Evolutionary conservation across 345 rosid genomes (phyloP).

Genomic region (Excoecaria cochinchinensis): DNA sequence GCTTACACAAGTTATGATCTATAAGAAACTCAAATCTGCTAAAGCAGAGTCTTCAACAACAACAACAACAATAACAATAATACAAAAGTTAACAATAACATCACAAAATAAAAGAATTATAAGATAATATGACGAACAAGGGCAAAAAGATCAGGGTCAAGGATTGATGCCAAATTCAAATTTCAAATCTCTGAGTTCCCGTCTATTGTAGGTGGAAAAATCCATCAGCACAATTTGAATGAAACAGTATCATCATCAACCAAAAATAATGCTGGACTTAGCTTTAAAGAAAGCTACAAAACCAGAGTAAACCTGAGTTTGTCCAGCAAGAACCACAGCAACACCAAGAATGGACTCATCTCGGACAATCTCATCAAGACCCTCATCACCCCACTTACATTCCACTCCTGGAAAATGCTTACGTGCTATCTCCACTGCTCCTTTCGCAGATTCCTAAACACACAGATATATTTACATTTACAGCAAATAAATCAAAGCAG

Average conservation of each 20-base stretch:
- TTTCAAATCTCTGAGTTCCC: too few species aligned
- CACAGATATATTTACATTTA: neutral
- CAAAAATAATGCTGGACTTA: too few species aligned
- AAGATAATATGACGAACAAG: neutral
- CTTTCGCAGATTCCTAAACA: conserved; percentile 73
- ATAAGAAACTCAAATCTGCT: neutral
- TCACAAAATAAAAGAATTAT: neutral
- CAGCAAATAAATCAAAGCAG: neutral
- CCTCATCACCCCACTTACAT: conserved; percentile 85
- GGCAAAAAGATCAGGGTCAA: neutral
- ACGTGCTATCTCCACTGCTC: conserved; percentile 70
- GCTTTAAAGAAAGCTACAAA: neutral
- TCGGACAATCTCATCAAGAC: conserved; percentile 60
- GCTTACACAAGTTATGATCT: neutral
- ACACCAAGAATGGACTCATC: conserved; percentile 69
- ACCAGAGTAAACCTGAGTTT: conserved; percentile 53
- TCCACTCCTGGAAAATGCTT: conserved; percentile 74
- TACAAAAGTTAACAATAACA: neutral
- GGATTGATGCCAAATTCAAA: too few species aligned
- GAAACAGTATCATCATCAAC: too few species aligned
- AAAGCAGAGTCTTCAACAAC: neutral
- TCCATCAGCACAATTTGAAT: too few species aligned
- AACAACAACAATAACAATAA: neutral
- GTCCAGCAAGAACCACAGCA: conserved; percentile 96
- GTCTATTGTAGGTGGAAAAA: too few species aligned